A percentile compares a stretch with the other conserved stretches of the same genome.
phyloP scores from a whole-genome alignment of 495 filamentous ascomycete genomes.

The Aspergillus steynii region DNA sequence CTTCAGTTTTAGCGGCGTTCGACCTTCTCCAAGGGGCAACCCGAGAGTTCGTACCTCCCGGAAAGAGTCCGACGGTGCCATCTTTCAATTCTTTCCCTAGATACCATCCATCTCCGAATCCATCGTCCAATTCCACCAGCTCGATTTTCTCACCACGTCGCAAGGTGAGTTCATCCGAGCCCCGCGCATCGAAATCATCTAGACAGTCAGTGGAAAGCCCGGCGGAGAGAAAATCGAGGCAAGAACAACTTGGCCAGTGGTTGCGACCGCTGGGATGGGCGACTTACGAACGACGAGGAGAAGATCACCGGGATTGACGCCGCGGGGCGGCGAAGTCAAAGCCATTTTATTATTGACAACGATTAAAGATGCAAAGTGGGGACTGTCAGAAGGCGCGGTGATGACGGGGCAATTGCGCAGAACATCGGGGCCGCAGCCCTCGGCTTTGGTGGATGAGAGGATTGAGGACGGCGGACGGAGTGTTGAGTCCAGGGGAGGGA shows the following conservation, averaged over 20 bases:
- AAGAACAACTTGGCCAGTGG: conserved; percentile 12
- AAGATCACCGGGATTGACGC: conserved; percentile 64
- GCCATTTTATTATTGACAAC: conserved; percentile 32
- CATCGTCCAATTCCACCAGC: conserved; percentile 92
- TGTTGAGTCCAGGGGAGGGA: conserved; percentile 7
- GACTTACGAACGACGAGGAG: conserved; percentile 78
- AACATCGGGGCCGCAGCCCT: conserved; percentile 34
- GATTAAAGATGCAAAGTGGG: conserved; percentile 7
- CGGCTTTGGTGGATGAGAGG: conserved; percentile 3
- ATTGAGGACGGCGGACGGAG: background rate
- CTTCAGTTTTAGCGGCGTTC: conserved; percentile 2
- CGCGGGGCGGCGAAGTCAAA: conserved; percentile 36
- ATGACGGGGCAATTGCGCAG: conserved; percentile 21
- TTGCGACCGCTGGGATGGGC: conserved; percentile 18
- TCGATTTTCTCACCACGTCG: conserved; percentile 86
- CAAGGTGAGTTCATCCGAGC: conserved; percentile 88
- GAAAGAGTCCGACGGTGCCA: conserved; percentile 80
- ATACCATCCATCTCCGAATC: conserved; percentile 98
- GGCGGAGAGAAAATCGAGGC: conserved; percentile 7
- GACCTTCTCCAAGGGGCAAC: background rate
- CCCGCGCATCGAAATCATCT: conserved; percentile 87
- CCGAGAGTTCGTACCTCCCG: conserved; percentile 64
- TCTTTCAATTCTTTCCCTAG: conserved; percentile 77
- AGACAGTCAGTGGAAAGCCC: conserved; percentile 12
- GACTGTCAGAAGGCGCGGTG: conserved; percentile 10